Evolutionary conservation across 345 rosid genomes (phyloP), one percentile per base, ranked within the genome.

Genomic region (Euphorbia lathyris): DNA sequence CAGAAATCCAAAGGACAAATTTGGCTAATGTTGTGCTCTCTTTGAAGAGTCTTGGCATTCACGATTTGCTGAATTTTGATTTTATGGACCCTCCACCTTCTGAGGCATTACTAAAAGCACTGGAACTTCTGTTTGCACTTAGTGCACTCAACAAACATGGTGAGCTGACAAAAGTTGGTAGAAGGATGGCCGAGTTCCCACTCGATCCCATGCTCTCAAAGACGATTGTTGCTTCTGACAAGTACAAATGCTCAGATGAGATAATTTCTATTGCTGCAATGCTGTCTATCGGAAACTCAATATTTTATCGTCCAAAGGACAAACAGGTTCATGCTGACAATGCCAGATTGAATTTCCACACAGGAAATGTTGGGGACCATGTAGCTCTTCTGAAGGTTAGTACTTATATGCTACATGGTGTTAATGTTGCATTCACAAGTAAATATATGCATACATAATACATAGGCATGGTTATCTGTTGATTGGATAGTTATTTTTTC

Each of bases 31-130:
- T 95, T 70, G 99, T 92, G 29, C 94, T 95, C 63, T 72, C 86
- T 66, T 85, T 95, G 70, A 95, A 95, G 88, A 95, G 99, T 83
- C 97, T 95, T 73, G 99, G 99, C 55, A 95, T 95, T 75, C 93
- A 90, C 64, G 99, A 95, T 81, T 76, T 95, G 45, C 40, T 92
- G 30, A 84, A 90, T 83, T 95, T 95, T 77, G 99, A 95, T 77
- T 95, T 95, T 63, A 95, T 95, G 96, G 99, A 95, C 57, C 98
- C 96, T 65, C 99, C 99, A 17, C 97, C 99, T 1, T 93, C 97
- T 58, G 99, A 92, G 85, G 96, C 99, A 63, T 82, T 95, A 74
- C 82, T 92, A 30, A 92, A 92, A 81, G 95, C 98, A 29, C 59
- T 91, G 64, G 98, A 94, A 67, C 78, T 88, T 10, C 86, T 94